Evolutionary conservation across 2,329 filamentous ascomycete species (phyloP), one percentile per base, ranked within the genome.

Genomic region (Microdochium paspali): DNA sequence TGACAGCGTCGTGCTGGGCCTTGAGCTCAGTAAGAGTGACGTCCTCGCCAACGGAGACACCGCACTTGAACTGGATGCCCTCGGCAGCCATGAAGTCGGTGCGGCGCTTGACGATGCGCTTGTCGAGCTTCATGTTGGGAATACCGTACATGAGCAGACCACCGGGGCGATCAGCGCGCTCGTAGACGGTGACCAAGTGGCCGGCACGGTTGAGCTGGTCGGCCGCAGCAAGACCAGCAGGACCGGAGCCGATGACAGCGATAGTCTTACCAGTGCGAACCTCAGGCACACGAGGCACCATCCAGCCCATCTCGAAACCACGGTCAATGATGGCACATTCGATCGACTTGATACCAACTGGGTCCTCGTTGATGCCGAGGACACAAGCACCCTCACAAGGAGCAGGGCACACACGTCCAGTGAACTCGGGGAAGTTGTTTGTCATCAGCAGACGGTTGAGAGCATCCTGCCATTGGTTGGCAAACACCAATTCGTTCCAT

Each of bases 111-210:
- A 97, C 91, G 53, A 96, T 84, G 63, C 89, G 89, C 79, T 97
- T 97, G 73, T 97, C 91, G 39, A 97, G 85, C 76, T 97, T 97
- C 91, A 97, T 97, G 76, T 97, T 97, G 56, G 91, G 91, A 56
- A 97, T 97, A 56, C 91, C 91, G 63, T 97, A 96, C 91, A 96
- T 96, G 60, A 97, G 80, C 47, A 97, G 76, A 66, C 91, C 91
- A 69, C 91, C 91, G 49, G 85, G 73, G 54, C 91, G 88, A 63
- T 97, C 91, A 50, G 90, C 82, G 54, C 91, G 88, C 76, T 97
- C 91, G 61, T 93, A 96, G 18, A 97, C 81, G 12, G 89, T 95
- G 47, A 96, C 89, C 4, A 64, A 71, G 70, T 97, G 91, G 24
- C 91, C 91, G 58, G 87, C 88, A 59, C 85, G 86, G 79, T 97